Conservation (phyloP, 2,329 filamentous ascomycete species). For the Cordyceps militaris region DNA sequence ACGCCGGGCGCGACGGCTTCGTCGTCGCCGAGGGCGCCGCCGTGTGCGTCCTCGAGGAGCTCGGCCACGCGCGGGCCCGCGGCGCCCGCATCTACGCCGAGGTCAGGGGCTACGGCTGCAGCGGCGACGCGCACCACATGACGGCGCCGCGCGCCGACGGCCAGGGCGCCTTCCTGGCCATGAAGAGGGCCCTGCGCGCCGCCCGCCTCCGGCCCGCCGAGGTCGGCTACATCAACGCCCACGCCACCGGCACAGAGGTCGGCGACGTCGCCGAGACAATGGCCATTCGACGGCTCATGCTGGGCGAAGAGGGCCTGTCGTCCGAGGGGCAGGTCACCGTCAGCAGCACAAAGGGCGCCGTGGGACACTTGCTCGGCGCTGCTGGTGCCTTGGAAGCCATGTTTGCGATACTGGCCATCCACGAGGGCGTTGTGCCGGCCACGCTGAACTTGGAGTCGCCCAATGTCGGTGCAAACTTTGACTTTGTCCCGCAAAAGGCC, state of each 20-base stretch:
- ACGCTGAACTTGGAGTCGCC: slow-evolving; percentile 73
- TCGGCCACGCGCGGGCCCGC: slow-evolving; percentile 76
- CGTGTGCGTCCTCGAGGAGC: slow-evolving; percentile 79
- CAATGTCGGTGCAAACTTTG: slow-evolving; percentile 66
- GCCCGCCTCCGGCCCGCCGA: slow-evolving; percentile 60
- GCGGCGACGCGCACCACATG: slow-evolving; percentile 87
- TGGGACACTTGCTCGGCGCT: slow-evolving; percentile 86
- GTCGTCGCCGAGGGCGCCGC: slow-evolving; percentile 91
- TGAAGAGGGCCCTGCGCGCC: slow-evolving; percentile 73
- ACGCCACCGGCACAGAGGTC: slow-evolving; percentile 80
- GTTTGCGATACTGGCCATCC: slow-evolving; percentile 72
- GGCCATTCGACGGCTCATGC: slow-evolving; percentile 72
- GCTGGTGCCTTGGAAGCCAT: slow-evolving; percentile 86
- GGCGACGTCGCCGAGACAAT: slow-evolving; percentile 84
- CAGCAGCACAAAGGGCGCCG: slow-evolving; percentile 88
- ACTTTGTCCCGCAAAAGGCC: slow-evolving; percentile 68
- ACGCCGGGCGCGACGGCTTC: slow-evolving; percentile 71
- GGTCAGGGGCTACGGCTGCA: slow-evolving; percentile 80
- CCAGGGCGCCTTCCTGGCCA: slow-evolving; percentile 71
- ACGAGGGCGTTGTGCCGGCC: slow-evolving; percentile 78
- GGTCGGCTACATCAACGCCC: slow-evolving; percentile 91
- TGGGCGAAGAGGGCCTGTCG: slow-evolving; percentile 61
- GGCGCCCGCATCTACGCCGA: slow-evolving; percentile 84
- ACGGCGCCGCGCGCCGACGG: slow-evolving; percentile 83
- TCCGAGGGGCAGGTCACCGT: slow-evolving; percentile 63